These are phyloP conservation scores for Geotrichum phurueaensis DNA, from an alignment of 1,139 yeast genomes.

Conservation along the genomic window DNA sequence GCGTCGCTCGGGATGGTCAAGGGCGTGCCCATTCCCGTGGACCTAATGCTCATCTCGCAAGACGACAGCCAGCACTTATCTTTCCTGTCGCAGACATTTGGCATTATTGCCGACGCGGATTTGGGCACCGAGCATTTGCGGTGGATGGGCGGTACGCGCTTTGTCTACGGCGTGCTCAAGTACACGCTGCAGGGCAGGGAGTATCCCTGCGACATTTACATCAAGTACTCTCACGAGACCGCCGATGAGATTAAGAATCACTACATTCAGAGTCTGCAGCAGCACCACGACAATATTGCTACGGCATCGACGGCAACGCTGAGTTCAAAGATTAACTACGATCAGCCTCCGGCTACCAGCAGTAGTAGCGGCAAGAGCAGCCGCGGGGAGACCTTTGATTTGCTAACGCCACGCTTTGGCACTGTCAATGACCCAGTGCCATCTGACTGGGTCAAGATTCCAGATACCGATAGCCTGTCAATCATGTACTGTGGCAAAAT, in stretches of 20 bases:
- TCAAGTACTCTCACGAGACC: slow-evolving; percentile 56
- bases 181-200: slow-evolving; percentile 51
- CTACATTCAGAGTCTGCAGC: slow-evolving; percentile 34
- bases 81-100: slow-evolving; percentile 80
- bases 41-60: slow-evolving; percentile 78
- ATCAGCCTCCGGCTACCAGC: neutral
- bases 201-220: slow-evolving; percentile 79
- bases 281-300: neutral
- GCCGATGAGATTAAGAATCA: slow-evolving; percentile 49
- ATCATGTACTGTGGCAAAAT: slow-evolving; percentile 86
- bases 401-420: slow-evolving; percentile 28
- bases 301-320: neutral
- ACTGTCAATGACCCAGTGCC: slow-evolving; percentile 49
- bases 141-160: slow-evolving; percentile 81
- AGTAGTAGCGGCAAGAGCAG: neutral
- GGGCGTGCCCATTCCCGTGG: slow-evolving; percentile 58
- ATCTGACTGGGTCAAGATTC: slow-evolving; percentile 53
- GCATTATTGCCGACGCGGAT: slow-evolving; percentile 89
- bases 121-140: slow-evolving; percentile 86
- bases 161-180: slow-evolving; percentile 71
- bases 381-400: neutral
- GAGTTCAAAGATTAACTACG: neutral
- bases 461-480: slow-evolving; percentile 50
- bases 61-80: slow-evolving; percentile 45
- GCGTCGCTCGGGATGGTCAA: slow-evolving; percentile 74